Conservation (phyloP, 2,329 filamentous ascomycete genomes). For the Pseudogymnoascus sp. region DNA sequence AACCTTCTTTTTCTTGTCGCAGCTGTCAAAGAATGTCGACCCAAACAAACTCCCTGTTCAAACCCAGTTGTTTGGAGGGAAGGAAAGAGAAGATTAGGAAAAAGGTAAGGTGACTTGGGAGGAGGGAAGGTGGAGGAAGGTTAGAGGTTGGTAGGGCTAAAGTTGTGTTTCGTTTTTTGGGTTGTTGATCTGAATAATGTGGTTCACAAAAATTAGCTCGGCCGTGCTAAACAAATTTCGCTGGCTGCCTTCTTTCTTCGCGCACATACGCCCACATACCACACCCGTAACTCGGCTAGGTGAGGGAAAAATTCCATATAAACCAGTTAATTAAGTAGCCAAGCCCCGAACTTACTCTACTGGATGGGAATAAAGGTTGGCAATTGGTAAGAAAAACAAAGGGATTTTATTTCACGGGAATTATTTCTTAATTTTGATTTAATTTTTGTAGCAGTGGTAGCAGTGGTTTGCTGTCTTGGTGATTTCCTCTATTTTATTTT, state of each 20-base stretch:
- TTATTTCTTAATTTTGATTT: too few species aligned
- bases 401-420: too few species aligned
- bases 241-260: background rate
- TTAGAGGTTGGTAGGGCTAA: background rate
- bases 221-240: background rate
- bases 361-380: too few species aligned
- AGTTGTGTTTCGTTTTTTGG: background rate
- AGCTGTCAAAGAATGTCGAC: background rate
- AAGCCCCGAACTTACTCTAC: too few species aligned
- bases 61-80: background rate
- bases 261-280: background rate
- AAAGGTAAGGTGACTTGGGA: background rate
- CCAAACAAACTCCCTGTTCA: background rate
- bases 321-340: background rate
- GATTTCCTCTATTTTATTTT: background rate
- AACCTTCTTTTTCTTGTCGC: background rate
- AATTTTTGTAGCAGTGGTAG: too few species aligned
- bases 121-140: background rate
- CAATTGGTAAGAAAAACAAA: too few species aligned
- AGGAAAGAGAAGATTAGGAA: background rate
- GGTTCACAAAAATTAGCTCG: background rate
- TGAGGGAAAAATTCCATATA: background rate
- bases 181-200: constrained; percentile 1
- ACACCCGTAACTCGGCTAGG: background rate
- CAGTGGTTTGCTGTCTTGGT: too few species aligned